Percentiles rank a stretch among this genome's conserved stretches.
Conservation (phyloP, 805 yeast genomes). For the Hemisphaericaspora nanyangensis region DNA sequence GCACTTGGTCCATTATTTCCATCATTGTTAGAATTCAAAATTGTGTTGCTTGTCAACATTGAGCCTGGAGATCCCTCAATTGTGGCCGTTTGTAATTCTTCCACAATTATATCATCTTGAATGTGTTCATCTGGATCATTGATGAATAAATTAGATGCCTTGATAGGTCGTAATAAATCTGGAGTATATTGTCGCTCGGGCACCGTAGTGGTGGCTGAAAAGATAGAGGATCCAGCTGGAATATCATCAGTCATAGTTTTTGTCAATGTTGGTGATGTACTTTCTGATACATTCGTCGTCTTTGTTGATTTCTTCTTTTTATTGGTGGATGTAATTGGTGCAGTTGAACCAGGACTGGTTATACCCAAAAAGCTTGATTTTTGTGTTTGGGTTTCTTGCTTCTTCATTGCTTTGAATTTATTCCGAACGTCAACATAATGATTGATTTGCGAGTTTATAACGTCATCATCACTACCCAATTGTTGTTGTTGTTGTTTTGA, state of each 20-base stretch:
- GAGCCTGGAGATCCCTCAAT: slow-evolving; percentile 8
- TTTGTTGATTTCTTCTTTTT: neutral
- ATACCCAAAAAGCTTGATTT: neutral
- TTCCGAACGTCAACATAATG: slow-evolving; percentile 18
- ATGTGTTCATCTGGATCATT: slow-evolving; percentile 4
- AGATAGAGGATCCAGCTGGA: neutral
- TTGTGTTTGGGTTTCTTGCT: slow-evolving; percentile 6
- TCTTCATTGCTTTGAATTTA: slow-evolving; percentile 12
- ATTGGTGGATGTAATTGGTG: neutral
- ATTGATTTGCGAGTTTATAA: slow-evolving; percentile 21
- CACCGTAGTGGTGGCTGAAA: neutral
- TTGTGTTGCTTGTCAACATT: neutral
- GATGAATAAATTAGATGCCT: slow-evolving; percentile 7
- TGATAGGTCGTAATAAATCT: slow-evolving; percentile 11
- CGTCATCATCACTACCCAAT: slow-evolving; percentile 9
- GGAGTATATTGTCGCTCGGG: slow-evolving; percentile 8
- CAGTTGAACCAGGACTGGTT: too few relatives aligned
- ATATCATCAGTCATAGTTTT: neutral
- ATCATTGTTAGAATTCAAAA: neutral
- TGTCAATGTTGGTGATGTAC: too few relatives aligned
- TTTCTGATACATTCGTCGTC: too few relatives aligned
- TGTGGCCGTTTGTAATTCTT: slow-evolving; percentile 9
- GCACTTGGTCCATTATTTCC: neutral
- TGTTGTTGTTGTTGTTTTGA: neutral
- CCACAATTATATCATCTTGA: slow-evolving; percentile 3